phyloP scores from a whole-genome alignment of 495 filamentous ascomycete species.

The Neurospora discreta region DNA sequence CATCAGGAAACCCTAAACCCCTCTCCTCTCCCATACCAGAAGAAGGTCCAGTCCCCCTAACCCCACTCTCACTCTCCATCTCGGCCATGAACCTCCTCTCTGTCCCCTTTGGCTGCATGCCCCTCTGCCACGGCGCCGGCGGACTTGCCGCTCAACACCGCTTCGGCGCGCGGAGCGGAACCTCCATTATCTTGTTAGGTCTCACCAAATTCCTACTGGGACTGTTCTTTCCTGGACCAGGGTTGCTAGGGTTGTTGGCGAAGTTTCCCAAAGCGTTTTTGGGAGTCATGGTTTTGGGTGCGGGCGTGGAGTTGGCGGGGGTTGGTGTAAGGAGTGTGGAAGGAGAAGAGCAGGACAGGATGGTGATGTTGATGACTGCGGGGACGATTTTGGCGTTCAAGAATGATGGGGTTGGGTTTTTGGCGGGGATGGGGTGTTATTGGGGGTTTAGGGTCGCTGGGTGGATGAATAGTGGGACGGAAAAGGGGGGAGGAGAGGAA shows the following conservation, averaged over 20 bases:
- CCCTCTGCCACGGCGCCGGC: conserved; percentile 86
- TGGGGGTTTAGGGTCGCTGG: not conserved
- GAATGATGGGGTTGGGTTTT: conserved; percentile 80
- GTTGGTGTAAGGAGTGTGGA: conserved; percentile 64
- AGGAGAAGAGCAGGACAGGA: conserved; percentile 59
- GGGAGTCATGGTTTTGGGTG: conserved; percentile 80
- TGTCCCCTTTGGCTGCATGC: conserved; percentile 91
- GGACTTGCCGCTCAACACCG: conserved; percentile 81
- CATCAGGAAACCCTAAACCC: not conserved
- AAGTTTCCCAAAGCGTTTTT: conserved; percentile 63
- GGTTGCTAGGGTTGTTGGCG: conserved; percentile 52
- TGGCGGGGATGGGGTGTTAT: conserved; percentile 58
- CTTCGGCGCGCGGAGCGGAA: conserved; percentile 81
- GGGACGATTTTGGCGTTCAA: conserved; percentile 72
- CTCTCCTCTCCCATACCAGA: conserved; percentile 22
- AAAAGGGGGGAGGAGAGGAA: not conserved
- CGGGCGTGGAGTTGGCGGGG: conserved; percentile 73
- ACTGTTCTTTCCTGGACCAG: conserved; percentile 53
- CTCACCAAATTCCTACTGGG: conserved; percentile 61
- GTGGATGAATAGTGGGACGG: not conserved
- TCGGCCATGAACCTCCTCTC: conserved; percentile 70
- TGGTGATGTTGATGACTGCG: conserved; percentile 78
- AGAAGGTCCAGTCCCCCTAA: conserved; percentile 42
- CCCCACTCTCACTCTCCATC: conserved; percentile 69
- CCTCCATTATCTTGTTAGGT: conserved; percentile 71